Evolutionary conservation across 805 yeast genomes (phyloP).

Genomic region (Suhomyces emberorum): DNA sequence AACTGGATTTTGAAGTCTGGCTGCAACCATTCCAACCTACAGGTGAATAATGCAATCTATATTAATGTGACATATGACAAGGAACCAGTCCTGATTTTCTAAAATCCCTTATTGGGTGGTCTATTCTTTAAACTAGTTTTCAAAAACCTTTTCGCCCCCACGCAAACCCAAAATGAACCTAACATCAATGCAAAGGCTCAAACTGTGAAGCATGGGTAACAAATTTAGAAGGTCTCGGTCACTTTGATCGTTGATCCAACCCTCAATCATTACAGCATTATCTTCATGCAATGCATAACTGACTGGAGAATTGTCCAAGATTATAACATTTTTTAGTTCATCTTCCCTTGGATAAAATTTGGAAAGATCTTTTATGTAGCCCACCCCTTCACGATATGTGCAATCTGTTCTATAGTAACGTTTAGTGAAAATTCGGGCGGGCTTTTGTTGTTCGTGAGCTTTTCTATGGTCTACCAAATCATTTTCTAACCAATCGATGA

Average conservation of each 20-base stretch:
- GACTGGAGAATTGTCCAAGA: conserved; percentile 91
- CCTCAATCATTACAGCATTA: conserved; percentile 91
- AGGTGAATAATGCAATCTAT: no score
- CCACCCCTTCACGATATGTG: conserved; percentile 70
- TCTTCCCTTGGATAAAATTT: conserved; percentile 55
- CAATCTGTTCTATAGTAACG: conserved; percentile 82
- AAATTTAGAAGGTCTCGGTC: conserved; percentile 80
- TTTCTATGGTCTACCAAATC: conserved; percentile 34
- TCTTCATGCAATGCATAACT: conserved; percentile 80
- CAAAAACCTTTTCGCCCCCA: conserved; percentile 65
- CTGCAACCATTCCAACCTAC: no score
- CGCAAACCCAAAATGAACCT: conserved; percentile 72
- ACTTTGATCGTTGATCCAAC: conserved; percentile 97
- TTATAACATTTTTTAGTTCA: conserved; percentile 66
- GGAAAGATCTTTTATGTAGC: conserved; percentile 61
- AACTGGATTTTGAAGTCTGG: no score
- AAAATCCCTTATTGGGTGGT: neutral
- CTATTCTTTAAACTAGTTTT: conserved; percentile 15
- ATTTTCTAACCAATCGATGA: conserved; percentile 84
- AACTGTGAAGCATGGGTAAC: conserved; percentile 72
- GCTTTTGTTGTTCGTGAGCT: conserved; percentile 10
- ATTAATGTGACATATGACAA: no score
- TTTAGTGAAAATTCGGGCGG: conserved; percentile 41
- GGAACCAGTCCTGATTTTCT: neutral
- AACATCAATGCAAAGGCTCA: conserved; percentile 82